Percentiles rank a stretch among this genome's conserved stretches.
Conservation (phyloP, 2,329 filamentous ascomycete species). For the Aspergillus texensis region DNA sequence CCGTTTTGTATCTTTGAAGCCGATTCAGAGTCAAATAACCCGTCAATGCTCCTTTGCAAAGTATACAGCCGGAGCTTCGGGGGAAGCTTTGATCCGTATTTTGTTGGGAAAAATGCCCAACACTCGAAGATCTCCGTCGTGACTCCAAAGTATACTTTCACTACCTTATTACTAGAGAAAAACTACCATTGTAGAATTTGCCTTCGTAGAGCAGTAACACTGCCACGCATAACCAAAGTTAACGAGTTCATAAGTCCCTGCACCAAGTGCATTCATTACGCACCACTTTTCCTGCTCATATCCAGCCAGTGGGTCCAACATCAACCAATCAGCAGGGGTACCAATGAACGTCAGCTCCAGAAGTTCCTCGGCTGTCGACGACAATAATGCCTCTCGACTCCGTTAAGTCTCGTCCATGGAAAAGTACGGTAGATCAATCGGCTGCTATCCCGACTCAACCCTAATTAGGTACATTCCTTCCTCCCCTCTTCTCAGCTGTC, state of each 20-base stretch:
- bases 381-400: background rate
- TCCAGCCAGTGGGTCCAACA: background rate
- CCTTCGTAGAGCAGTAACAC: background rate
- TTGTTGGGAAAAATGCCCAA: constrained; percentile 34
- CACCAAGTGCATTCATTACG: background rate
- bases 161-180: background rate
- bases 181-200: background rate
- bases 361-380: background rate
- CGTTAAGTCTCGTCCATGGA: background rate
- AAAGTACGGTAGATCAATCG: constrained; percentile 3
- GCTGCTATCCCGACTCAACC: constrained; percentile 1
- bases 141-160: background rate
- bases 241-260: background rate
- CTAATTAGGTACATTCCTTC: constrained; percentile 4
- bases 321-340: background rate
- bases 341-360: background rate
- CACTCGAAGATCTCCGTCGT: constrained; percentile 6
- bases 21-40: background rate
- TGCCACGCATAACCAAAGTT: background rate
- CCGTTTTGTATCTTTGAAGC: background rate
- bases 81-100: constrained; percentile 24
- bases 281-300: background rate
- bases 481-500: background rate
- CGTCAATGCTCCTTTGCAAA: background rate
- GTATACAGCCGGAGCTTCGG: background rate